These are phyloP conservation scores for Maudiozyma humilis DNA, from an alignment of 1,139 yeast genomes.

Conservation along the genomic window DNA sequence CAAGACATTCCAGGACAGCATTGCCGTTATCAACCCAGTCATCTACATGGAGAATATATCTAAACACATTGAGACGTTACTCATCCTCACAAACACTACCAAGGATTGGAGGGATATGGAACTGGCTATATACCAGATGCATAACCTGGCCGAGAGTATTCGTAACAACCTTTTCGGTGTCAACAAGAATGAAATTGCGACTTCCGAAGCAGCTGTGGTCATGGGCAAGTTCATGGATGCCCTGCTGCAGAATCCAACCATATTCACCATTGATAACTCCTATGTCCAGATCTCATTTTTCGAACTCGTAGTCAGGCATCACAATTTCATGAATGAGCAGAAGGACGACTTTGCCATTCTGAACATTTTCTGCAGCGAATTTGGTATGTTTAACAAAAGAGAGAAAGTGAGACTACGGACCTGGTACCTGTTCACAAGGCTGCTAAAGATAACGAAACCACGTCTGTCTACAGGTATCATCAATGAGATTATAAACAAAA, in stretches of 20 bases:
- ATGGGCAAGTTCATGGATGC: conserved; percentile 52
- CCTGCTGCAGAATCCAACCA: conserved; percentile 34
- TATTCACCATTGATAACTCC: conserved; percentile 55
- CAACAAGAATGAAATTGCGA: conserved; percentile 54
- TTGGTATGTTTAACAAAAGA: conserved; percentile 69
- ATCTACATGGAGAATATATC: conserved; percentile 66
- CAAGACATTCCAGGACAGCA: conserved; percentile 74
- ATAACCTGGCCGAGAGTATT: conserved; percentile 70
- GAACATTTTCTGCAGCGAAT: conserved; percentile 67
- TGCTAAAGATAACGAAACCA: conserved; percentile 70
- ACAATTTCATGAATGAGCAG: conserved; percentile 47
- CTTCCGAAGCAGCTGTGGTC: conserved; percentile 52
- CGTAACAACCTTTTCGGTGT: conserved; percentile 63
- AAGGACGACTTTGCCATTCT: conserved; percentile 50
- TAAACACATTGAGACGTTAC: conserved; percentile 53
- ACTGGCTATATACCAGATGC: conserved; percentile 75
- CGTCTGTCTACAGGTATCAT: conserved; percentile 44
- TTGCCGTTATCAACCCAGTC: conserved; percentile 67
- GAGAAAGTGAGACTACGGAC: conserved; percentile 73
- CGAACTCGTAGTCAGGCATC: conserved; percentile 78
- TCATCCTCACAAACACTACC: conserved; percentile 19
- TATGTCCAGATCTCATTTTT: conserved; percentile 71
- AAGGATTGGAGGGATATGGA: conserved; percentile 74
- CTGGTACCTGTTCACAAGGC: conserved; percentile 84
- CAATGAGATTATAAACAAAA: conserved; percentile 43